phyloP scores from a whole-genome alignment of 352 stramenopile species.

The Thraustotheca clavata region DNA sequence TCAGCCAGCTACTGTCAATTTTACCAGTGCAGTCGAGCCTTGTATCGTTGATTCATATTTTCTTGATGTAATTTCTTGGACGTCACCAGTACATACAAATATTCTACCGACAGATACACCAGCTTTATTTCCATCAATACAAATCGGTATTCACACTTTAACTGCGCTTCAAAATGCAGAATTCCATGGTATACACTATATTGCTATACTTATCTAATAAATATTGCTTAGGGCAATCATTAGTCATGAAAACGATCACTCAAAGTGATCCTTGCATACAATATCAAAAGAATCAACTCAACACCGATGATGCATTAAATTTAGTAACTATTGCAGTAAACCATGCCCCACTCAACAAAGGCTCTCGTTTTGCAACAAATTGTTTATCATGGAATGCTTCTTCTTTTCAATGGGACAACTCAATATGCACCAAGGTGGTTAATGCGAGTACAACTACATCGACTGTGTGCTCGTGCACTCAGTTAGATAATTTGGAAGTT shows the following conservation, averaged over 20 bases:
- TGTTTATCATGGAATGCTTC: conserved; percentile 47
- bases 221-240: neutral
- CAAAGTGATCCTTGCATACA: conserved; percentile 7
- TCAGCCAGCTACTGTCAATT: neutral
- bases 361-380: conserved; percentile 48
- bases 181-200: conserved; percentile 11
- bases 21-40: conserved; percentile 33
- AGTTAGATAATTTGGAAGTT: conserved; percentile 40
- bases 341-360: conserved; percentile 37
- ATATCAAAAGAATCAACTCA: neutral
- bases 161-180: neutral
- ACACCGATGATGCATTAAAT: conserved; percentile 28
- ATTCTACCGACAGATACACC: conserved; percentile 36
- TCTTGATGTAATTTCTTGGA: conserved; percentile 39
- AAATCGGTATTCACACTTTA: conserved; percentile 8
- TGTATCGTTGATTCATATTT: conserved; percentile 45
- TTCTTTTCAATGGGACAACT: conserved; percentile 29
- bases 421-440: conserved; percentile 57
- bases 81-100: conserved; percentile 29
- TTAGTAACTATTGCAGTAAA: conserved; percentile 42
- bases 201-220: neutral
- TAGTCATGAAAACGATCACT: neutral
- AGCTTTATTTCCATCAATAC: conserved; percentile 28
- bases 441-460: conserved; percentile 27
- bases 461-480: conserved; percentile 53